phyloP scores from a whole-genome alignment of 257 asterid species.

The Solanum piurae region DNA sequence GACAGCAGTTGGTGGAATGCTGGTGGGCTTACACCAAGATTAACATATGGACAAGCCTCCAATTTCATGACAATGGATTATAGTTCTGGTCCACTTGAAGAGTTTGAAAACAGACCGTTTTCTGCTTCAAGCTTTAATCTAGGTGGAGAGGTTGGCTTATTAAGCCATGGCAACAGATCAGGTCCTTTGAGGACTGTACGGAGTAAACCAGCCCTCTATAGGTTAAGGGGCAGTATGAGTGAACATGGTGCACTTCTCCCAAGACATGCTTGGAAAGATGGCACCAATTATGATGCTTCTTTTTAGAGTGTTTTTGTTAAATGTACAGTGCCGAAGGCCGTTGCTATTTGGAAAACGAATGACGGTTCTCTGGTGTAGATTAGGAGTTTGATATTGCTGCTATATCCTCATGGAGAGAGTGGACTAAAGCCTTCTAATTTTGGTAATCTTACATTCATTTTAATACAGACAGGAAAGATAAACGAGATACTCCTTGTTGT shows the following conservation, averaged over 20 bases:
- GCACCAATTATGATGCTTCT: slow-evolving; percentile 44
- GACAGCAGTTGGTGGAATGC: slow-evolving; percentile 99
- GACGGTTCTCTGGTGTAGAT: slow-evolving; percentile 31
- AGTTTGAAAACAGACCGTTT: slow-evolving; percentile 48
- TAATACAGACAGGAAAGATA: slow-evolving; percentile 13
- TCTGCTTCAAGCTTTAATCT: slow-evolving; percentile 37
- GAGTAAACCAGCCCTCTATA: slow-evolving; percentile 56
- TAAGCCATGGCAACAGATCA: slow-evolving; percentile 63
- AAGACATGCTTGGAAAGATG: slow-evolving; percentile 49
- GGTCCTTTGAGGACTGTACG: slow-evolving; percentile 70
- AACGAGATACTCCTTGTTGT: slow-evolving; percentile 15
- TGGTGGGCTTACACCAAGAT: slow-evolving; percentile 51
- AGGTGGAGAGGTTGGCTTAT: slow-evolving; percentile 29
- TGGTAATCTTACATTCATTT: slow-evolving; percentile 22
- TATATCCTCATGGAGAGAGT: background rate
- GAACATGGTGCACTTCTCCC: slow-evolving; percentile 53
- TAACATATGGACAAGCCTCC: slow-evolving; percentile 58
- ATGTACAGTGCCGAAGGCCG: slow-evolving; percentile 56
- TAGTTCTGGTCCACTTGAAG: slow-evolving; percentile 83
- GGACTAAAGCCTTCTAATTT: slow-evolving; percentile 48
- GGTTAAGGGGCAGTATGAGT: slow-evolving; percentile 72
- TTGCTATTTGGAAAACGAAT: slow-evolving; percentile 14
- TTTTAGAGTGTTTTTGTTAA: slow-evolving; percentile 38
- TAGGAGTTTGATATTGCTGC: slow-evolving; percentile 24
- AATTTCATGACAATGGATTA: slow-evolving; percentile 90